Percentiles rank a stretch among this genome's conserved stretches.
These are phyloP conservation scores for Olyra latifolia DNA, from an alignment of 176 grass and related monocot genomes.

Conservation along the genomic window DNA sequence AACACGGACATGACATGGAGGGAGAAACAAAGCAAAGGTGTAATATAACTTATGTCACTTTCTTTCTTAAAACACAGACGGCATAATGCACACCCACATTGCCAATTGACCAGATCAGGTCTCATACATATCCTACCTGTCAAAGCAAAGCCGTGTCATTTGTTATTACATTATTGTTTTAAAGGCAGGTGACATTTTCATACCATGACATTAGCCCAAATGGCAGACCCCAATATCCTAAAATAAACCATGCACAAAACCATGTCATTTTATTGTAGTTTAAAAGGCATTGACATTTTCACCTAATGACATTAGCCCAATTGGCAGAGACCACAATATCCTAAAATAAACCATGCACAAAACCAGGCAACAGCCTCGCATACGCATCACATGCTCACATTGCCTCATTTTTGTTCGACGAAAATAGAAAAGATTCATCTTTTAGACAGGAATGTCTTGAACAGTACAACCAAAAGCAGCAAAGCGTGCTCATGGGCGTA, in stretches of 20 bases:
- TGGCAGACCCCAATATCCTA: constrained; percentile 20
- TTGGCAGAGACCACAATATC: constrained; percentile 16
- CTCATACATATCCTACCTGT: neutral
- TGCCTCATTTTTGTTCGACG: constrained; percentile 21
- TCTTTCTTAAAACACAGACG: neutral
- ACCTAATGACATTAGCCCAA: neutral
- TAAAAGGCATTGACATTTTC: neutral
- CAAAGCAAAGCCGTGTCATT: neutral
- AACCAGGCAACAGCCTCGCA: constrained; percentile 1
- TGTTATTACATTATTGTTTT: too few relatives aligned
- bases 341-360: neutral
- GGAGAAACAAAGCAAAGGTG: neutral
- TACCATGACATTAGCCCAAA: constrained; percentile 2
- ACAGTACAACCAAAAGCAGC: constrained; percentile 18
- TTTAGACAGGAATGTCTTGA: constrained; percentile 31
- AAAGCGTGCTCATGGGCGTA: constrained; percentile 33
- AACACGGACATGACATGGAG: too few relatives aligned
- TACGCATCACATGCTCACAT: constrained; percentile 41
- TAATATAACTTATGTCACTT: neutral
- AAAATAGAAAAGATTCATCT: constrained; percentile 42
- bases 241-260: neutral
- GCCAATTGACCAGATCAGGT: constrained; percentile 19
- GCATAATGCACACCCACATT: neutral
- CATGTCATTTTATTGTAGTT: neutral
- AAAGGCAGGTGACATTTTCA: too few relatives aligned